Percentiles rank a stretch among this genome's conserved stretches.
phyloP scores from a whole-genome alignment of 2,329 filamentous ascomycete species.

The Alternaria sp. region DNA sequence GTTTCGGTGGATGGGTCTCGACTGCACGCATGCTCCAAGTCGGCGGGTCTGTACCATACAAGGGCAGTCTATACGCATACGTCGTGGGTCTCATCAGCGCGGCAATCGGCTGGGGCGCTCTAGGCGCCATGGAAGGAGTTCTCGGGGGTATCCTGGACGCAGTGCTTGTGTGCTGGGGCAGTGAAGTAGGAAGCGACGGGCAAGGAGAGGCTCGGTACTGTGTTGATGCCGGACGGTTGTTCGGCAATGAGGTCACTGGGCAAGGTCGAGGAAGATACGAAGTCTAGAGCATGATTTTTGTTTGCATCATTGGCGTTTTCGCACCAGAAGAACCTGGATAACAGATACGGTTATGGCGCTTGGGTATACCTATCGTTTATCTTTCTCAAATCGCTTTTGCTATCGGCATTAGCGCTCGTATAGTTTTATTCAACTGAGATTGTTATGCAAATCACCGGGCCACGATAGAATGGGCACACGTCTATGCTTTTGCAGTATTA shows the following conservation, averaged over 20 bases:
- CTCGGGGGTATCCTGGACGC: slow-evolving; percentile 87
- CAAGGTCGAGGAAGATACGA: slow-evolving; percentile 34
- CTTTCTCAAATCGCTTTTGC: not conserved
- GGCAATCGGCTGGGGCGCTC: slow-evolving; percentile 91
- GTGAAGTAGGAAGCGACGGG: slow-evolving; percentile 65
- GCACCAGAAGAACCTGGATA: not conserved
- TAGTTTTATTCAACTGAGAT: not conserved
- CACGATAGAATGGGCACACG: too few relatives aligned
- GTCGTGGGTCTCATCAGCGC: slow-evolving; percentile 90
- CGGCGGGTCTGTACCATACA: slow-evolving; percentile 54
- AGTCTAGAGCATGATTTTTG: slow-evolving; percentile 18
- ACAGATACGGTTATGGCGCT: not conserved
- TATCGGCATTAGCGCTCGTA: not conserved
- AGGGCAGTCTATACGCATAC: slow-evolving; percentile 91
- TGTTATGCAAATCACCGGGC: not conserved
- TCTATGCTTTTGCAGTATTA: too few relatives aligned
- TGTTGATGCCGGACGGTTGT: slow-evolving; percentile 86
- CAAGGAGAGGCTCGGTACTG: slow-evolving; percentile 79
- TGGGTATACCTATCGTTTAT: slow-evolving; percentile 16
- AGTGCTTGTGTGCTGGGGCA: slow-evolving; percentile 91
- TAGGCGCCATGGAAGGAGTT: slow-evolving; percentile 89
- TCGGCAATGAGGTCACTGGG: slow-evolving; percentile 63
- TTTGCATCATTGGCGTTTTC: not conserved
- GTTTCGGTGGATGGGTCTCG: slow-evolving; percentile 95
- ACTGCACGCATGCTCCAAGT: slow-evolving; percentile 81